Base-by-base conservation (phyloP, 805 yeast species). In the Candida mattraensis region DNA sequence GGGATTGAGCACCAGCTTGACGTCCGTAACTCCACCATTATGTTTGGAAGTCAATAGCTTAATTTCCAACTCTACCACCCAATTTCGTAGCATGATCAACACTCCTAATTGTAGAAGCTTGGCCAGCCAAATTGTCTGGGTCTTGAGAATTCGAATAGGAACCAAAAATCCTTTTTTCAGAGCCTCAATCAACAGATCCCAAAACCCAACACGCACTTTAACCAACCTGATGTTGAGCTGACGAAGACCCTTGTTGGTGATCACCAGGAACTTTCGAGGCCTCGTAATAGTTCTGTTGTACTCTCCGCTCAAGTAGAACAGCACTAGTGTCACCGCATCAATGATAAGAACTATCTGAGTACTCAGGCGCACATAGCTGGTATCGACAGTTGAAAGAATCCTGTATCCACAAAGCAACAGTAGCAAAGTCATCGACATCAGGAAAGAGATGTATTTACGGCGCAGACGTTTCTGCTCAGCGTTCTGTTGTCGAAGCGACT, bases 271-370 rank as follows among this genome's bases (percentile, higher is more conserved):
- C 53, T 77, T 72, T 42, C 95, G 73, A 2, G 96, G 95, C 26
- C 80, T 66, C 11, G 85, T 82, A 36, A 91, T 85, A 0, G 96
- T 87, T 42, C 93, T 76, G 39, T 76, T 76, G 60, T 91, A 93
- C 62, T 88, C 93, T 1, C 99, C 99, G 16, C 95, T 82, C 22
- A 91, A 61, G 52, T 84, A 88, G 61, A 87, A 91, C 27, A 91
- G 66, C 17, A 78, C 70, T 37, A 88, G 62, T 0, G 96, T 84
- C 13, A 89, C 77, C 18, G 74, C 48, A 13, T 77, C 71, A 33
- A 82, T 80, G 12, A 82, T 65, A 3, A 85, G 71, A 10, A 78
- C 54, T 31, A 86, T 77, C 53, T 79, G 77, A 41, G 63, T 64
- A 27, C 53, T 52, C 40, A 65, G 69, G 40, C 67, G 60, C 29